Percentiles rank a stretch among this genome's conserved stretches.
phyloP scores from a whole-genome alignment of 2,329 filamentous ascomycete species.

The Celoporthe dispersa region DNA sequence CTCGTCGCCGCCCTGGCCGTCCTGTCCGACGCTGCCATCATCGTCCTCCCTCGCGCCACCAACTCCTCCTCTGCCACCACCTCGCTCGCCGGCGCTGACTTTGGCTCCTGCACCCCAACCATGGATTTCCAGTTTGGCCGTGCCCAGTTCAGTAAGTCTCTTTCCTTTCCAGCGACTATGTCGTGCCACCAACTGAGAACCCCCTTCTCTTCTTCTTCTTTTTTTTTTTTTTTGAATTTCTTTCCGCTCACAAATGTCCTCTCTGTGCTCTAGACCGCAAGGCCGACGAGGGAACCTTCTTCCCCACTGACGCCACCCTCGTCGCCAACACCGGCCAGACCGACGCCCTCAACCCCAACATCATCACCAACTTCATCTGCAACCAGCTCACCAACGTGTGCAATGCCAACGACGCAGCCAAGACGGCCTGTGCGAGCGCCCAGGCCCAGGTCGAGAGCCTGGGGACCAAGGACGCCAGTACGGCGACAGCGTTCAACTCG shows the following conservation, averaged over 20 bases:
- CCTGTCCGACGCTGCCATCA: slow-evolving; percentile 17
- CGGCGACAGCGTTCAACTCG: slow-evolving; percentile 53
- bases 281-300: slow-evolving; percentile 25
- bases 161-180: neutral
- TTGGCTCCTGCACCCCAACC: slow-evolving; percentile 23
- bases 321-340: slow-evolving; percentile 40
- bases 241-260: neutral
- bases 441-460: slow-evolving; percentile 54
- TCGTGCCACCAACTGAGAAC: no score
- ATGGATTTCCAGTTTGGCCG: slow-evolving; percentile 26
- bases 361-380: slow-evolving; percentile 66
- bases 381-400: slow-evolving; percentile 65
- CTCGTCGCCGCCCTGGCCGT: slow-evolving; percentile 23
- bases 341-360: slow-evolving; percentile 65
- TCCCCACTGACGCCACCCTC: slow-evolving; percentile 24
- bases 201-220: no score
- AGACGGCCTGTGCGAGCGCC: slow-evolving; percentile 51
- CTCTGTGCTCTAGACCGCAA: slow-evolving; percentile 1
- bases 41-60: slow-evolving; percentile 18
- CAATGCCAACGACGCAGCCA: slow-evolving; percentile 59
- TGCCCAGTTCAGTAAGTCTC: slow-evolving; percentile 15
- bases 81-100: slow-evolving; percentile 18
- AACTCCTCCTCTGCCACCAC: slow-evolving; percentile 14
- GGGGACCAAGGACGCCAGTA: slow-evolving; percentile 52
- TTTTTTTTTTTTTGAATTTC: neutral